These are phyloP conservation scores for Amanita exitialis DNA, from an alignment of 768 basidiomycete genomes.

Conservation along the genomic window DNA sequence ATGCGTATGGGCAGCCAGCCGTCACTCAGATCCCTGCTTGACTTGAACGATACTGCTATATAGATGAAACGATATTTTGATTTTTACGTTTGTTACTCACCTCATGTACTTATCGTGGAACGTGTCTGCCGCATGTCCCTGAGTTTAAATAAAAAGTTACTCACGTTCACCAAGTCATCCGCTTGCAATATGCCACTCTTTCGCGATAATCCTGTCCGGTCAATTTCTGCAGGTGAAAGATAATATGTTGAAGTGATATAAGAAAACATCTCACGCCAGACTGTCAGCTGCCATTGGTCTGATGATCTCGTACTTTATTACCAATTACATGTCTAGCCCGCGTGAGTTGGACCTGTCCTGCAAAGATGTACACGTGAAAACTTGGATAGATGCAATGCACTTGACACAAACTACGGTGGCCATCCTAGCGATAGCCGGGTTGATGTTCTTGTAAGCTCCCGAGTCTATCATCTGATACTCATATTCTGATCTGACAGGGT, in stretches of 20 bases:
- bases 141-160: background rate
- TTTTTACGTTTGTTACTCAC: slow-evolving; percentile 1
- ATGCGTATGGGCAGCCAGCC: slow-evolving; percentile 48
- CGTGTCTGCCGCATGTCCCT: slow-evolving; percentile 13
- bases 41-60: background rate
- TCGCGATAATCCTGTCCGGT: slow-evolving; percentile 35
- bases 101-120: slow-evolving; percentile 10
- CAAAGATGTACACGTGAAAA: background rate
- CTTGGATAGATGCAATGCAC: slow-evolving; percentile 43
- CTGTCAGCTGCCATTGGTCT: slow-evolving; percentile 36
- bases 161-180: background rate
- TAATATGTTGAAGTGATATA: background rate
- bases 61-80: background rate
- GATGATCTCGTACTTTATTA: slow-evolving; percentile 37
- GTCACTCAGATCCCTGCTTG: slow-evolving; percentile 40
- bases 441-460: slow-evolving; percentile 48
- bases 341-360: slow-evolving; percentile 20
- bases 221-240: slow-evolving; percentile 28
- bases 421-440: slow-evolving; percentile 50
- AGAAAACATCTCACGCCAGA: background rate
- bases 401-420: slow-evolving; percentile 70
- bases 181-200: slow-evolving; percentile 34
- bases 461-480: background rate
- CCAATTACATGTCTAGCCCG: slow-evolving; percentile 37
- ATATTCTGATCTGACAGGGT: slow-evolving; percentile 31